Evolutionary conservation across 2,329 filamentous ascomycete genomes (phyloP).

Genomic region (Seiridium unicorne): DNA sequence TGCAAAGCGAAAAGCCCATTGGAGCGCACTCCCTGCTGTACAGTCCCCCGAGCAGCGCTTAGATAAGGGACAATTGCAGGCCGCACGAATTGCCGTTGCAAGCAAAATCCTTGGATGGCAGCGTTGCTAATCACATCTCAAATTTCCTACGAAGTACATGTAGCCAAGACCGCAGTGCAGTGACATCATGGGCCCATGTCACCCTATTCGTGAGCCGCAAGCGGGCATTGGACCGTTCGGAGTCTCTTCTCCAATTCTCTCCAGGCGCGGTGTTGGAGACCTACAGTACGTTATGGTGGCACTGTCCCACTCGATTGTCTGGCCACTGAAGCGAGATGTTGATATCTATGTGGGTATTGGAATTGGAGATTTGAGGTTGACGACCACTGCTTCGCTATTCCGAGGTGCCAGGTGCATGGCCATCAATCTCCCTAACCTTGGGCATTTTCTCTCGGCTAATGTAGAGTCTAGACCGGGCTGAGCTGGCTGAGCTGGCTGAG

Average conservation of each 20-base stretch:
- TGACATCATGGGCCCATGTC: not conserved
- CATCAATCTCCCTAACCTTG: not conserved
- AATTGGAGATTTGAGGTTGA: no score
- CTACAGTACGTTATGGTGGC: not conserved
- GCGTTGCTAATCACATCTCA: not conserved
- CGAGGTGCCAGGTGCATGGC: no score
- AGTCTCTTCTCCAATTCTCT: not conserved
- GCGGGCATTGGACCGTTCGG: not conserved
- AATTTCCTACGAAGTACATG: not conserved
- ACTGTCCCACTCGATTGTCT: not conserved
- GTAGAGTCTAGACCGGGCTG: not conserved
- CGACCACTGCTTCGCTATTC: no score
- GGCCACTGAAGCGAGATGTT: no score
- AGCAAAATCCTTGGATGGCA: not conserved
- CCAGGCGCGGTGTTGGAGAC: not conserved
- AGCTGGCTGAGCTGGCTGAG: not conserved
- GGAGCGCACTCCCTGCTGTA: not conserved
- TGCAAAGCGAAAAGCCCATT: not conserved
- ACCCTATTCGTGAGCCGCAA: not conserved
- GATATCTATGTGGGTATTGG: no score
- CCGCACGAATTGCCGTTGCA: not conserved
- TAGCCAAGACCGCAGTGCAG: not conserved
- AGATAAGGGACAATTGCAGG: not conserved
- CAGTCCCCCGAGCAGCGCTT: not conserved
- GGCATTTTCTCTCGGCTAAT: not conserved